Base-by-base conservation (phyloP, 148 eudicot genomes). In the Mesembryanthemum crystallinum region DNA sequence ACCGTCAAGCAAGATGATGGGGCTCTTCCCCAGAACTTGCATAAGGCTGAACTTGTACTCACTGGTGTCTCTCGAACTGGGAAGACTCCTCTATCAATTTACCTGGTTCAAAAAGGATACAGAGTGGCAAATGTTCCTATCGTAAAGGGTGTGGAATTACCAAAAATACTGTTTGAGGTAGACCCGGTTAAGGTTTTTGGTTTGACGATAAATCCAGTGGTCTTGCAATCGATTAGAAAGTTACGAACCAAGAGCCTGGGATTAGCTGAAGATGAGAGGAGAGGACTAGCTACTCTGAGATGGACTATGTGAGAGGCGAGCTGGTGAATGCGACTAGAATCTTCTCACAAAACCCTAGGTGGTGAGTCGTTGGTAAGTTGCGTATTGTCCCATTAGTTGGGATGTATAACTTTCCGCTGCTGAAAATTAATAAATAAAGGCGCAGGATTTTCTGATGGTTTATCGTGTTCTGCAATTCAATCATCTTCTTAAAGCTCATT, bases 1-100 rank as follows among this genome's bases (percentile, higher is more conserved):
- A 92, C 98, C 67, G 92, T 94, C 77, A 94, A 92, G 81, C 98
- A 94, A 78, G 98, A 94, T 32, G 98, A 94, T 65, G 98, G 98
- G 12, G 98, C 98, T 30, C 81, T 92, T 27, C 98, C 98, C 13
- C 76, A 83, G 55, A 94, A 94, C 72, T 76, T 92, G 67, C 84
- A 79, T 35, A 88, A 88, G 70, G 93, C 98, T 4, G 94, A 94
- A 71, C 83, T 94, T 27, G 82, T 94, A 47, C 97, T 94, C 21
- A 74, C 89, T 47, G 98, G 98, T 51, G 98, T 94, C 25, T 94
- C 98, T 25, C 88, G 98, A 30, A 90, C 97, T 0, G 98, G 98
- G 58, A 92, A 94, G 75, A 94, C 98, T 27, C 98, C 98, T 0
- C 65, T 94, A 65, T 94, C 98, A 3, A 94, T 91, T 28, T 94